A percentile compares a stretch with the other conserved stretches of the same genome.
Evolutionary conservation across 495 filamentous ascomycete species (phyloP).

Genomic region (Aspergillus hancockii): DNA sequence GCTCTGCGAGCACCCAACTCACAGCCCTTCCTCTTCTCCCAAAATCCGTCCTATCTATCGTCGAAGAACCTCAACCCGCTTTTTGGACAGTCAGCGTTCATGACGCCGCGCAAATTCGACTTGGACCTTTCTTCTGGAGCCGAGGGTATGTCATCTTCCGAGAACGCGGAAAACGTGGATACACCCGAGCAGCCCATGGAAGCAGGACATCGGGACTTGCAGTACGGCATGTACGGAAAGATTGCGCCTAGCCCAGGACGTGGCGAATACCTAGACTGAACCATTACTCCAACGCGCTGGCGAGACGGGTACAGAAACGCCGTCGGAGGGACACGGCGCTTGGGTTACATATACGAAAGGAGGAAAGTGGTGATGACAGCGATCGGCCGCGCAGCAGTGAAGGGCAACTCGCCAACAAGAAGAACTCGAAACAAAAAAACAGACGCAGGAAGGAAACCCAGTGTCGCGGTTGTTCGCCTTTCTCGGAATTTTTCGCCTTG

Average conservation of each 20-base stretch:
- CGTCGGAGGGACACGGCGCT: constrained; percentile 49
- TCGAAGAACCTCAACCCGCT: constrained; percentile 33
- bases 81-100: constrained; percentile 73
- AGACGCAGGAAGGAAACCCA: constrained; percentile 11
- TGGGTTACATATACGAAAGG: constrained; percentile 45
- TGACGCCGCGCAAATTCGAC: constrained; percentile 74
- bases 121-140: constrained; percentile 73
- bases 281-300: constrained; percentile 54
- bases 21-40: constrained; percentile 48
- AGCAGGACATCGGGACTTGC: constrained; percentile 47
- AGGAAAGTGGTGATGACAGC: constrained; percentile 34
- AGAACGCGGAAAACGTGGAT: constrained; percentile 67
- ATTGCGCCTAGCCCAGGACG: constrained; percentile 55
- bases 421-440: too few relatives aligned
- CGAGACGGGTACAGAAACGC: constrained; percentile 54
- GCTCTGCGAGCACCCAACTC: constrained; percentile 50
- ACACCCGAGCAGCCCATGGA: constrained; percentile 61
- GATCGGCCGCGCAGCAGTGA: too few relatives aligned
- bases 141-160: constrained; percentile 75
- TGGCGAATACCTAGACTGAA: constrained; percentile 56
- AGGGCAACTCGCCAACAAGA: too few relatives aligned
- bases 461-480: constrained; percentile 35
- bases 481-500: constrained; percentile 62
- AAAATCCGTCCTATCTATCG: constrained; percentile 30
- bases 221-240: constrained; percentile 44